phyloP scores from a whole-genome alignment of 495 filamentous ascomycete genomes.

The Hypomontagnella monticulosa region DNA sequence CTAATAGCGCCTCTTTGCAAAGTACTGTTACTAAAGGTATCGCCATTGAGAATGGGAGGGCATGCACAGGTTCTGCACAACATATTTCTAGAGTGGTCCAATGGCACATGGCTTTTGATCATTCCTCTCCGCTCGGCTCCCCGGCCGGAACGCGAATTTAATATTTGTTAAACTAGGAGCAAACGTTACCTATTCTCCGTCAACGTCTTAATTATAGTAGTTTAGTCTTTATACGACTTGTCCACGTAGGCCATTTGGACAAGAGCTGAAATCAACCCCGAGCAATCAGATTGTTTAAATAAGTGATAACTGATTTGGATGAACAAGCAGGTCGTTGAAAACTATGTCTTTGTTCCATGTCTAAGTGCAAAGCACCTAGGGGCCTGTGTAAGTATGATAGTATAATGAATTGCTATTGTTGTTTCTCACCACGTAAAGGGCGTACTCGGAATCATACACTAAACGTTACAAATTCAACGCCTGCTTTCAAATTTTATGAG shows the following conservation, averaged over 20 bases:
- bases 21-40: background rate
- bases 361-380: too few relatives aligned
- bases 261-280: background rate
- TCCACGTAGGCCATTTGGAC: too few relatives aligned
- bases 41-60: conserved; percentile 7
- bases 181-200: too few relatives aligned
- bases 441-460: background rate
- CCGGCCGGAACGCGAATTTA: too few relatives aligned
- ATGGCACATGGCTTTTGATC: conserved; percentile 8
- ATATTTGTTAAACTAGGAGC: too few relatives aligned
- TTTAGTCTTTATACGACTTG: too few relatives aligned
- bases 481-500: too few relatives aligned
- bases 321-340: background rate
- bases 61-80: conserved; percentile 5
- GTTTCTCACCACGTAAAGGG: background rate
- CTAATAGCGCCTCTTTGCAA: background rate
- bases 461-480: background rate
- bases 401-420: conserved; percentile 15
- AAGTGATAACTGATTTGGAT: background rate
- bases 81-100: conserved; percentile 8
- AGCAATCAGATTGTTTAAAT: conserved; percentile 11
- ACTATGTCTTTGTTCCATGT: background rate
- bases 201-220: too few relatives aligned
- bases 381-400: background rate
- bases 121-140: background rate